These are phyloP conservation scores for Amanita fuliginea DNA, from an alignment of 768 basidiomycete species.

Conservation along the genomic window DNA sequence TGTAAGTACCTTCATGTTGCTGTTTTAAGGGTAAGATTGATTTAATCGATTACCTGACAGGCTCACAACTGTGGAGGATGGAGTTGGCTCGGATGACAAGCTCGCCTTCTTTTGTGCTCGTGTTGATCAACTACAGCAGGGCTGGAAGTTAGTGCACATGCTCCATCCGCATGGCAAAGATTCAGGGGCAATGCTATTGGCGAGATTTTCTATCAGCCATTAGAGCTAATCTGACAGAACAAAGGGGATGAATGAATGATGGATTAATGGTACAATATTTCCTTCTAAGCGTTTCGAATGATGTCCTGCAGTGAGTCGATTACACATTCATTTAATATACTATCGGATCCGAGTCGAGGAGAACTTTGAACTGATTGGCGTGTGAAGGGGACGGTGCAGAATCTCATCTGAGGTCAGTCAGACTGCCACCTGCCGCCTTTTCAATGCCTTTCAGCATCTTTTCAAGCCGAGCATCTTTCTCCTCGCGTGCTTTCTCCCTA, in stretches of 20 bases:
- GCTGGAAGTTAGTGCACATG: constrained; percentile 39
- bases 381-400: background rate
- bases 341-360: background rate
- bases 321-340: background rate
- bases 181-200: constrained; percentile 27
- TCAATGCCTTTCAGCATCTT: constrained; percentile 46
- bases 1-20: constrained; percentile 16
- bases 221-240: background rate
- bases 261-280: background rate
- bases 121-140: constrained; percentile 31
- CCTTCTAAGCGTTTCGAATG: background rate
- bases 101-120: constrained; percentile 46
- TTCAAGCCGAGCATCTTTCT: constrained; percentile 26
- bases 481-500: constrained; percentile 11
- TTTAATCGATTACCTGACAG: constrained; percentile 10
- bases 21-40: background rate
- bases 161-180: constrained; percentile 40
- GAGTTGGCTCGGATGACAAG: constrained; percentile 31
- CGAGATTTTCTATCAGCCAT: constrained; percentile 10
- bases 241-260: background rate
- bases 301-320: background rate
- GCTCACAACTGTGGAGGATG: constrained; percentile 27
- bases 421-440: constrained; percentile 50
- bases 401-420: constrained; percentile 28
- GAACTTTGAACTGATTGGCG: background rate